Conservation (phyloP, 805 yeast genomes). For the Saccharomyces paradoxus region DNA sequence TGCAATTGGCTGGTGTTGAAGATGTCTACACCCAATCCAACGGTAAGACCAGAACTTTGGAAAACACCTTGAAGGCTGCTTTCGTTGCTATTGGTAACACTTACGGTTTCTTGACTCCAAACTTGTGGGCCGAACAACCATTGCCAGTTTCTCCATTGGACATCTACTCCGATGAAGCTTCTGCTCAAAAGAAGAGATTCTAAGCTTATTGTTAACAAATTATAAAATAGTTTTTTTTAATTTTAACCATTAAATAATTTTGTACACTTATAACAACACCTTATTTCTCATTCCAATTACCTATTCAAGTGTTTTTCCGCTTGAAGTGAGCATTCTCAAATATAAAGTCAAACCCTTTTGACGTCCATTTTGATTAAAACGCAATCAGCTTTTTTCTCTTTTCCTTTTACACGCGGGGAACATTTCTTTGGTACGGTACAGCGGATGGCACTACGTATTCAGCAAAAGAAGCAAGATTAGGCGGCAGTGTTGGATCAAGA, state of each 20-base stretch:
- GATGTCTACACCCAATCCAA: conserved; percentile 98
- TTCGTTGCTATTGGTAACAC: conserved; percentile 99
- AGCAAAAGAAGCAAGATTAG: background rate
- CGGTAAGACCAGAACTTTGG: conserved; percentile 99
- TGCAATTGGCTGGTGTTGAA: conserved; percentile 99
- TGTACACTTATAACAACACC: background rate
- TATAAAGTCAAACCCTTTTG: background rate
- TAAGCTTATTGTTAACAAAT: conserved; percentile 33
- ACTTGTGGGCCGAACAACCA: conserved; percentile 88
- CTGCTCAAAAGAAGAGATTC: conserved; percentile 67
- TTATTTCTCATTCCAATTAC: background rate
- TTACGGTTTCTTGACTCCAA: conserved; percentile 99
- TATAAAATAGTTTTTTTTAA: conserved; percentile 2
- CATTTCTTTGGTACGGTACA: background rate
- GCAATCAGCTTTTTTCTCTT: background rate
- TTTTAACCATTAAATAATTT: background rate
- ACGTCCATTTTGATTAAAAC: background rate
- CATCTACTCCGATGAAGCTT: conserved; percentile 80
- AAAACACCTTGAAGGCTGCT: conserved; percentile 99
- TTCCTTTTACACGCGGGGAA: background rate
- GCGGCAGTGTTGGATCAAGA: background rate
- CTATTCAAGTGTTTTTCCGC: background rate
- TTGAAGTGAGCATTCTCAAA: background rate
- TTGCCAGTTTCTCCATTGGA: conserved; percentile 91
- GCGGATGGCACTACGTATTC: no score